phyloP scores from a whole-genome alignment of 768 basidiomycete genomes.

The Sistotremastrum niveocremeum region DNA sequence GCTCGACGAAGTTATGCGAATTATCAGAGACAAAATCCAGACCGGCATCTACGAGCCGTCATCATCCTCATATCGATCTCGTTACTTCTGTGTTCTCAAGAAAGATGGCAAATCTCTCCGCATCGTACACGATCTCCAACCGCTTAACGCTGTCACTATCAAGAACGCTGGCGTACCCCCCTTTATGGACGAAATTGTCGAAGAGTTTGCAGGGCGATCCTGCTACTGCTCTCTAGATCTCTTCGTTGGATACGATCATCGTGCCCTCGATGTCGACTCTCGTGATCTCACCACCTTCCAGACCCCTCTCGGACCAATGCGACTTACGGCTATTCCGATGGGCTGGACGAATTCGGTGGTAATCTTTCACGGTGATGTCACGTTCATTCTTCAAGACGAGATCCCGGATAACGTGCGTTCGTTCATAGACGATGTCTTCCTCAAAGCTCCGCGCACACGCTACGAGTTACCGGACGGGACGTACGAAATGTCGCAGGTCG shows the following conservation, averaged over 20 bases:
- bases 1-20: conserved; percentile 16
- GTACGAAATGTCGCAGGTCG: conserved; percentile 23
- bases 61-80: conserved; percentile 23
- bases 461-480: conserved; percentile 17
- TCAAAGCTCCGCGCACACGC: conserved; percentile 20
- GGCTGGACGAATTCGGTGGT: conserved; percentile 28
- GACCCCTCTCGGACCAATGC: conserved; percentile 20
- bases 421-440: conserved; percentile 27
- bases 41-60: conserved; percentile 28
- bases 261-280: conserved; percentile 15
- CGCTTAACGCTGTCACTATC: conserved; percentile 24
- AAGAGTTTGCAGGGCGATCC: conserved; percentile 19
- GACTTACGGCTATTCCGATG: conserved; percentile 23
- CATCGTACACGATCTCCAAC: conserved; percentile 24
- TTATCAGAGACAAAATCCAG: conserved; percentile 22
- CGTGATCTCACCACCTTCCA: conserved; percentile 29
- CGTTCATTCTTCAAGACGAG: conserved; percentile 23
- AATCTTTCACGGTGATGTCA: conserved; percentile 27
- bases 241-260: conserved; percentile 22
- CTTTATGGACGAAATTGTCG: conserved; percentile 18
- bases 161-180: conserved; percentile 23
- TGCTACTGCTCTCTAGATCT: conserved; percentile 14
- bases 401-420: conserved; percentile 24
- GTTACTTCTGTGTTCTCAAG: conserved; percentile 29
- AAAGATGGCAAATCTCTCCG: conserved; percentile 23